Conservation (phyloP, 495 filamentous ascomycete genomes). For the Hypoxylon perforatum region DNA sequence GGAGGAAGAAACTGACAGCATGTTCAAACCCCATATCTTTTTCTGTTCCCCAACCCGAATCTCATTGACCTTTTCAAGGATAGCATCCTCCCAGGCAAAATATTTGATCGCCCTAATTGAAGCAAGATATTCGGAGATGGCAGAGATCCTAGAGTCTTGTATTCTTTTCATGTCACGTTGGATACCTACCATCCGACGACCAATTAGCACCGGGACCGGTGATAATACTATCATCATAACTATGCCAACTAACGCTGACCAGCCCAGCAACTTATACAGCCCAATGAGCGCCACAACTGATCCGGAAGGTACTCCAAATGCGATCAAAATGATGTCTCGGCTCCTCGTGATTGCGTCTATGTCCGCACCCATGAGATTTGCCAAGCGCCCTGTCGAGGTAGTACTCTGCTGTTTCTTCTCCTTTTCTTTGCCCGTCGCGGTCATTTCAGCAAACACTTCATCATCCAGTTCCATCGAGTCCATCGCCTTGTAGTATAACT, state of each 20-base stretch:
- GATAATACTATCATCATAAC: constrained; percentile 50
- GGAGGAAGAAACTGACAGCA: constrained; percentile 48
- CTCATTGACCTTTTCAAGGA: constrained; percentile 53
- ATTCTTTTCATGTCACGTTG: constrained; percentile 58
- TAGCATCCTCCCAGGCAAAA: constrained; percentile 63
- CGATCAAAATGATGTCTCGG: constrained; percentile 54
- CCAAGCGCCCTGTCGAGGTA: constrained; percentile 58
- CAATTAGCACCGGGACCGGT: constrained; percentile 55
- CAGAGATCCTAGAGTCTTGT: constrained; percentile 62
- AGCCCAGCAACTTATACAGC: constrained; percentile 58
- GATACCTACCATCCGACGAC: constrained; percentile 51
- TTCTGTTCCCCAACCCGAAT: constrained; percentile 58
- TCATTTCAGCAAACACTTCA: constrained; percentile 50
- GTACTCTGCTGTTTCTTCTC: constrained; percentile 46
- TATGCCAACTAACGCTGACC: constrained; percentile 59
- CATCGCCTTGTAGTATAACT: constrained; percentile 63
- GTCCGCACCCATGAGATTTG: constrained; percentile 64
- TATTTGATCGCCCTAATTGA: constrained; percentile 64
- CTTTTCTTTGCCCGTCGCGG: constrained; percentile 34
- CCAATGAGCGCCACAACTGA: constrained; percentile 51
- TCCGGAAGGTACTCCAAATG: constrained; percentile 50
- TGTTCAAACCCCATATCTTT: constrained; percentile 57
- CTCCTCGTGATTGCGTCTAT: constrained; percentile 56
- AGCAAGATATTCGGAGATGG: constrained; percentile 60
- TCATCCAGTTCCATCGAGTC: constrained; percentile 57